phyloP scores from a whole-genome alignment of 192 early-diverging fungal species.

The Rhizophagus clarus region DNA sequence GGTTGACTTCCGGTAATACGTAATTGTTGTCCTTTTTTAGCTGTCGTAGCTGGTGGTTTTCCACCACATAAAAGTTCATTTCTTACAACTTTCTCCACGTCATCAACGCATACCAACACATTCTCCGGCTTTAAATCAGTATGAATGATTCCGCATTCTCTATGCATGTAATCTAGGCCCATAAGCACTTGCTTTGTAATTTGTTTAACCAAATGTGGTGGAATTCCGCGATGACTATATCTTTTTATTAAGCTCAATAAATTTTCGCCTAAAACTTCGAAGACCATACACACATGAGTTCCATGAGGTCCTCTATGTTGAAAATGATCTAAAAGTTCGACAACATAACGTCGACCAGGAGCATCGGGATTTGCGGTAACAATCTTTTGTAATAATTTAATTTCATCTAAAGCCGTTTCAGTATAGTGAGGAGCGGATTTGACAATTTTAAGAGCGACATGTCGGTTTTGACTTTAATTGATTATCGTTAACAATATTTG shows the following conservation, averaged over 20 bases:
- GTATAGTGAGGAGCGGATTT: conserved; percentile 96
- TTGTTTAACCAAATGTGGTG: conserved; percentile 83
- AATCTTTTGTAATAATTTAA: conserved; percentile 86
- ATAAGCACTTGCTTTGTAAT: conserved; percentile 88
- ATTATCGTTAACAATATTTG: conserved; percentile 2
- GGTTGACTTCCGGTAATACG: conserved; percentile 30
- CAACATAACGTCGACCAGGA: conserved; percentile 68
- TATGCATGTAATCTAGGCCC: conserved; percentile 93
- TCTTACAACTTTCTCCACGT: conserved; percentile 79
- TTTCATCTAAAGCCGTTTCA: conserved; percentile 94
- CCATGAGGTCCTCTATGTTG: conserved; percentile 88
- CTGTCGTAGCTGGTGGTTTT: neutral
- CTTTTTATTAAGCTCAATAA: conserved; percentile 85
- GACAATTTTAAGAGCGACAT: conserved; percentile 96
- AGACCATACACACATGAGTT: conserved; percentile 93
- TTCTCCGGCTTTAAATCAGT: conserved; percentile 99
- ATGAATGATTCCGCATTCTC: conserved; percentile 94
- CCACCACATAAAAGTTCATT: conserved; percentile 30
- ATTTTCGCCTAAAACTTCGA: conserved; percentile 97
- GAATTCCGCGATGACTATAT: conserved; percentile 83
- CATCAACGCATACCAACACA: conserved; percentile 87
- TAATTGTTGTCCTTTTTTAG: neutral
- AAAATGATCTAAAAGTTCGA: conserved; percentile 92
- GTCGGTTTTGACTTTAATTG: conserved; percentile 59
- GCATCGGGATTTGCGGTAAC: conserved; percentile 62